Evolutionary conservation across 2,329 filamentous ascomycete species (phyloP).

Genomic region (Aspergillus fijiensis): DNA sequence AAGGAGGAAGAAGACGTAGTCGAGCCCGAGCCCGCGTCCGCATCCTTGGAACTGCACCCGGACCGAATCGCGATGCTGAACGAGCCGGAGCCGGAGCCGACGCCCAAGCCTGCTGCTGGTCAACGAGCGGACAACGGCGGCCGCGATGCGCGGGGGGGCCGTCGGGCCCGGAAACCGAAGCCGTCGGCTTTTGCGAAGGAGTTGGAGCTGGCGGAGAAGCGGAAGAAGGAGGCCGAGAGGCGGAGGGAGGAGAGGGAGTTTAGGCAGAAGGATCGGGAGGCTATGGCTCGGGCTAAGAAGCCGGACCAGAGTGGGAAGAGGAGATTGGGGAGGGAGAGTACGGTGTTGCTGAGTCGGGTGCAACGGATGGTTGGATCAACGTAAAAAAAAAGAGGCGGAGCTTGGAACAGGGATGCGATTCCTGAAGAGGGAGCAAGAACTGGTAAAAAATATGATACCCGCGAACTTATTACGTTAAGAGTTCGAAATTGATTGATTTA

Average conservation of each 20-base stretch:
- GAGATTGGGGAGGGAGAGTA: constrained; percentile 79
- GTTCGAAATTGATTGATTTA: background rate
- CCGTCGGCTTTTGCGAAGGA: constrained; percentile 63
- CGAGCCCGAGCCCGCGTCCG: constrained; percentile 22
- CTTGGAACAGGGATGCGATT: background rate
- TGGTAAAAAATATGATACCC: constrained; percentile 21
- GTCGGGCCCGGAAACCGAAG: constrained; percentile 42
- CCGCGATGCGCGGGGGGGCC: constrained; percentile 16
- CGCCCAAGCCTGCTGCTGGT: constrained; percentile 12
- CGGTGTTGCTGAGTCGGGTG: constrained; percentile 73
- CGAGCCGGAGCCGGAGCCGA: constrained; percentile 32
- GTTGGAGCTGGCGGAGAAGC: constrained; percentile 65
- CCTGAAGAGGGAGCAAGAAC: constrained; percentile 3
- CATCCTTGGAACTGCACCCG: constrained; percentile 58
- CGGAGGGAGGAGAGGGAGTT: constrained; percentile 64
- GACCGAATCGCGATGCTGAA: constrained; percentile 61
- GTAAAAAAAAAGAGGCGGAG: constrained; percentile 8
- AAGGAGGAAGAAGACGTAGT: background rate
- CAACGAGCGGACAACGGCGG: constrained; percentile 27
- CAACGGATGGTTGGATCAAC: constrained; percentile 63
- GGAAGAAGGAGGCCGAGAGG: constrained; percentile 59
- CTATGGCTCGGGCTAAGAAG: constrained; percentile 61
- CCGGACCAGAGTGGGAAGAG: constrained; percentile 69
- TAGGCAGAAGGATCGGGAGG: constrained; percentile 69
- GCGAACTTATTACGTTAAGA: constrained; percentile 11